These are phyloP conservation scores for Firmiana major DNA, from an alignment of 345 rosid species.

Conservation along the genomic window DNA sequence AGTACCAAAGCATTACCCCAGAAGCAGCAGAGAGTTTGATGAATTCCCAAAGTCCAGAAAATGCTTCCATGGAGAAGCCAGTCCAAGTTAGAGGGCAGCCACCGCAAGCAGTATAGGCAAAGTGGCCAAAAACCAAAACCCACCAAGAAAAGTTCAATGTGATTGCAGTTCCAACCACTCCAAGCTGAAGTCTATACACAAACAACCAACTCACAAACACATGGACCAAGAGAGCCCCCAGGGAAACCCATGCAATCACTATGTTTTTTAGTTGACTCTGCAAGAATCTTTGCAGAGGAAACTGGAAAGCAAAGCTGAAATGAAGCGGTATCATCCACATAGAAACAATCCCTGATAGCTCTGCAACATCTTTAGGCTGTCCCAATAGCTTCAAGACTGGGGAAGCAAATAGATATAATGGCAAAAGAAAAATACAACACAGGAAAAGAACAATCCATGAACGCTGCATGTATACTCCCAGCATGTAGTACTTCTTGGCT, in stretches of 20 bases:
- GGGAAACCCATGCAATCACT: constrained; percentile 53
- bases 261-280: constrained; percentile 63
- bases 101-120: constrained; percentile 43
- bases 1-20: constrained; percentile 78
- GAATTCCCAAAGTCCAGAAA: constrained; percentile 73
- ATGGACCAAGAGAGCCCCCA: constrained; percentile 48
- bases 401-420: constrained; percentile 47
- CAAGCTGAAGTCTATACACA: constrained; percentile 45
- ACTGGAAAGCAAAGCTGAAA: constrained; percentile 70
- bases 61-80: constrained; percentile 73
- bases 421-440: constrained; percentile 48
- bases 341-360: constrained; percentile 48
- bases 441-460: constrained; percentile 67
- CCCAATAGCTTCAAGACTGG: constrained; percentile 60
- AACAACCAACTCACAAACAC: constrained; percentile 59
- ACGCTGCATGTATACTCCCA: constrained; percentile 73
- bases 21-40: constrained; percentile 72
- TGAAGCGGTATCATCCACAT: constrained; percentile 62
- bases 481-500: constrained; percentile 58
- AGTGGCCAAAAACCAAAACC: constrained; percentile 41
- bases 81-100: constrained; percentile 80
- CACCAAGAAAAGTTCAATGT: constrained; percentile 72
- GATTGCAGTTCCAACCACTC: constrained; percentile 51
- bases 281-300: constrained; percentile 70
- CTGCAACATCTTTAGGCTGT: constrained; percentile 60